Evolutionary conservation across 768 basidiomycete species (phyloP), one percentile per base, ranked within the genome.

Genomic region (Termitomyces sp.): DNA sequence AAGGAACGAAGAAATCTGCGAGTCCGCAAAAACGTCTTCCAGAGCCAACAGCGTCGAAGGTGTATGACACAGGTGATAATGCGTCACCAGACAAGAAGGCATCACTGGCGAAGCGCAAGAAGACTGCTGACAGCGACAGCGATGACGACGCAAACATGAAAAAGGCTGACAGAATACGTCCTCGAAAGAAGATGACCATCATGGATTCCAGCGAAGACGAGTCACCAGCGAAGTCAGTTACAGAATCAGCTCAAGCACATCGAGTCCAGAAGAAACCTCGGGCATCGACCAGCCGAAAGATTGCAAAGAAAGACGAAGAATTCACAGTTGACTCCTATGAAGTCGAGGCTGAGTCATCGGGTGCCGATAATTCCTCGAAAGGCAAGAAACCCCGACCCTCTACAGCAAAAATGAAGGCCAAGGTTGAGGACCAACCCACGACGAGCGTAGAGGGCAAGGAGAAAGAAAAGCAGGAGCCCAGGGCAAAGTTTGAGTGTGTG

Each of bases 141-240:
- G 58, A 59, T 22, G 55, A 56, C 7, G 33, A 56, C 18, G 30
- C 42, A 12, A 30, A 45, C 31, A 45, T 49, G 24, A 41, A 53
- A 18, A 18, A 30, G 18, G 16, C 18, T 4, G 6, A 3, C 24
- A 30, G 15, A 30, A 54, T 70, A 6, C 64, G 64, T 2, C 63
- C 27, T 39, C 47, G 56, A 36, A 53, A n/a, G 52, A 53, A 53
- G 33, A 37, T 53, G 24, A 56, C 39, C 7, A 46, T 60, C 3
- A 22, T 67, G 18, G 12, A 61, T 13, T 64, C 65, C 31, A 67
- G 63, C 48, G 64, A 66, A 36, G 65, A 59, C 42, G 39, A 65
- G 48, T 64, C 74, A 0, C 76, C 78, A 1, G 75, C 75, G 2
- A 76, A 71, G 69, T 80, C 80, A 70, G 37, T n/a, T 4, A 80